Evolutionary conservation across 495 filamentous ascomycete species (phyloP).

Genomic region (Friedmanniomyces simplex): DNA sequence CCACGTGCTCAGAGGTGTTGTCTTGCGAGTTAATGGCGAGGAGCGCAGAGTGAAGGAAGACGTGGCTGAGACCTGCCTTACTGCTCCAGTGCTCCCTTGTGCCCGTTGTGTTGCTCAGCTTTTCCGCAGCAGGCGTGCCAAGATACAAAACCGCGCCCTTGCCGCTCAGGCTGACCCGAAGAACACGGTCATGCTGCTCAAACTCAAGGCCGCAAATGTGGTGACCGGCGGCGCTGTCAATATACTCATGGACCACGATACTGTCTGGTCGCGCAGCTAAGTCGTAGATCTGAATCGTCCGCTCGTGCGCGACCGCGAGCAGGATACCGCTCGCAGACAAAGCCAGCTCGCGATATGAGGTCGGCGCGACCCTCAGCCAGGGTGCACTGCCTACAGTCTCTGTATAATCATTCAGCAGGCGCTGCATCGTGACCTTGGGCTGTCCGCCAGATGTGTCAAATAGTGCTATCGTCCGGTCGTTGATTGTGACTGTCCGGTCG

Average conservation of each 20-base stretch:
- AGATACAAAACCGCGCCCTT: slow-evolving; percentile 20
- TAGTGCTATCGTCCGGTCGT: slow-evolving; percentile 9
- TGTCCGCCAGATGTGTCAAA: slow-evolving; percentile 9
- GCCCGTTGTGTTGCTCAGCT: not conserved
- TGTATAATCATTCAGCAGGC: slow-evolving; percentile 14
- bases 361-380: slow-evolving; percentile 12
- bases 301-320: slow-evolving; percentile 16
- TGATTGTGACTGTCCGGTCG: slow-evolving; percentile 8
- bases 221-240: slow-evolving; percentile 12
- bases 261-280: slow-evolving; percentile 6
- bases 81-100: slow-evolving; percentile 11
- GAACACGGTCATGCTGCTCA: slow-evolving; percentile 10
- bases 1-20: not conserved
- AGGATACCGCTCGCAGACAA: slow-evolving; percentile 12
- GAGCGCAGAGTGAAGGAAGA: slow-evolving; percentile 12
- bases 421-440: slow-evolving; percentile 1
- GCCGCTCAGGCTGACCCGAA: slow-evolving; percentile 11
- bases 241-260: slow-evolving; percentile 5
- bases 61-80: slow-evolving; percentile 6
- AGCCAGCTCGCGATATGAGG: slow-evolving; percentile 8
- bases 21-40: not conserved
- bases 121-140: slow-evolving; percentile 2
- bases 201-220: slow-evolving; percentile 18
- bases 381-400: slow-evolving; percentile 14
- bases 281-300: slow-evolving; percentile 19